phyloP scores from a whole-genome alignment of 2,329 filamentous ascomycete species.

The Aspergillus awamori region DNA sequence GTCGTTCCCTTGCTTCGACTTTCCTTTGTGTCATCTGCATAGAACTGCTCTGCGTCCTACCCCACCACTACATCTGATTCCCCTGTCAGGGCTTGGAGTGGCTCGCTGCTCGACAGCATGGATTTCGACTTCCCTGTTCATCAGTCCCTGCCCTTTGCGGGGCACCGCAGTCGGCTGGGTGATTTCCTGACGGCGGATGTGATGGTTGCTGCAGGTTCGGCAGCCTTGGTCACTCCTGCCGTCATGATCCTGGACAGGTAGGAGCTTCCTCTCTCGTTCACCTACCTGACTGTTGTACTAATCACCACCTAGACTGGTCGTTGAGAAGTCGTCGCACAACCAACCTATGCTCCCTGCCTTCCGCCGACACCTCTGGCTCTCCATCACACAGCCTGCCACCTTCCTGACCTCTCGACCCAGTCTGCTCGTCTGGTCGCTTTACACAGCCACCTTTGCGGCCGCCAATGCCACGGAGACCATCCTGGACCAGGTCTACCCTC shows the following conservation, averaged over 20 bases:
- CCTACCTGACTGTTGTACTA: constrained; percentile 32
- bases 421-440: constrained; percentile 57
- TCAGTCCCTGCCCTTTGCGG: constrained; percentile 27
- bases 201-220: constrained; percentile 47
- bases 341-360: constrained; percentile 27
- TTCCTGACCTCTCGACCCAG: constrained; percentile 43
- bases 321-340: constrained; percentile 31
- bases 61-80: neutral
- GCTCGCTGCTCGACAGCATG: constrained; percentile 22
- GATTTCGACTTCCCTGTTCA: constrained; percentile 30
- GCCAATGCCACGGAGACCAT: constrained; percentile 82
- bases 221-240: constrained; percentile 29
- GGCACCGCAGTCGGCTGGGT: constrained; percentile 39
- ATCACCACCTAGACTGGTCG: constrained; percentile 24
- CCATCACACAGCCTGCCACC: constrained; percentile 40
- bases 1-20: constrained; percentile 9
- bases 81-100: neutral
- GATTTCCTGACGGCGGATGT: constrained; percentile 63
- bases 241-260: constrained; percentile 45
- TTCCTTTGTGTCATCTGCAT: constrained; percentile 10
- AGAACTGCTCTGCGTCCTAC: neutral
- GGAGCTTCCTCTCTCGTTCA: neutral
- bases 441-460: constrained; percentile 81
- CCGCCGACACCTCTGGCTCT: constrained; percentile 23
- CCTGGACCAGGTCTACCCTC: constrained; percentile 59